These are phyloP conservation scores for Crithidia fasciculata DNA, from an alignment of 208 protist species.

Conservation along the genomic window DNA sequence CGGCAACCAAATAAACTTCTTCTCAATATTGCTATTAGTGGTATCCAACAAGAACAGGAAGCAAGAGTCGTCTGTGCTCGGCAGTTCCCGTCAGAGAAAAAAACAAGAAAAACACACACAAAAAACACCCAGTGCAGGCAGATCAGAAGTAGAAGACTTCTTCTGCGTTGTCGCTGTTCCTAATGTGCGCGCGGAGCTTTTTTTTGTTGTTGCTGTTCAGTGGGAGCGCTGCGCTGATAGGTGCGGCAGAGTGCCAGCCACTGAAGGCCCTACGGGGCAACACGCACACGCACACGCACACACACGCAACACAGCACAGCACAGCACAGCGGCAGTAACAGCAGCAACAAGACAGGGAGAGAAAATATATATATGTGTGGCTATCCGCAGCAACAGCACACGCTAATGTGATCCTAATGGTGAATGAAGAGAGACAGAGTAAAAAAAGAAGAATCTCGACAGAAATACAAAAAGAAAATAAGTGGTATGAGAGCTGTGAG, in stretches of 20 bases:
- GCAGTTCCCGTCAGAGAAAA: neutral
- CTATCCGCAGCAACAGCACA: too few relatives aligned
- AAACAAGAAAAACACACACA: slow-evolving; percentile 4
- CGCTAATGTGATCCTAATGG: too few relatives aligned
- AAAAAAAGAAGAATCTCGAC: neutral
- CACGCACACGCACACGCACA: neutral
- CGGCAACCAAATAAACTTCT: too few relatives aligned
- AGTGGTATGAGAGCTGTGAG: neutral
- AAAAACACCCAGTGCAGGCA: too few relatives aligned
- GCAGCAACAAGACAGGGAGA: neutral
- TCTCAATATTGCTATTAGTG: too few relatives aligned
- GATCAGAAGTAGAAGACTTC: neutral
- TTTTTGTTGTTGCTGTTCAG: too few relatives aligned
- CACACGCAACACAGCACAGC: neutral
- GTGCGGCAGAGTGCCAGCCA: too few relatives aligned
- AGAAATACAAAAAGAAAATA: slow-evolving; percentile 10
- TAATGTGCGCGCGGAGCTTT: neutral
- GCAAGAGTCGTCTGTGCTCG: too few relatives aligned
- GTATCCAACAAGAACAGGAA: too few relatives aligned
- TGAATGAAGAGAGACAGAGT: neutral
- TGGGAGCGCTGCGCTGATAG: too few relatives aligned
- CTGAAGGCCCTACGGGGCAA: neutral
- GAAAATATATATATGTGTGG: neutral
- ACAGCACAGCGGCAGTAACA: too few relatives aligned
- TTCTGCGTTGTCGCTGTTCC: neutral